Evolutionary conservation across 129 eudicot species (phyloP), one percentile per base, ranked within the genome.

Genomic region (Escallonia herrerae): DNA sequence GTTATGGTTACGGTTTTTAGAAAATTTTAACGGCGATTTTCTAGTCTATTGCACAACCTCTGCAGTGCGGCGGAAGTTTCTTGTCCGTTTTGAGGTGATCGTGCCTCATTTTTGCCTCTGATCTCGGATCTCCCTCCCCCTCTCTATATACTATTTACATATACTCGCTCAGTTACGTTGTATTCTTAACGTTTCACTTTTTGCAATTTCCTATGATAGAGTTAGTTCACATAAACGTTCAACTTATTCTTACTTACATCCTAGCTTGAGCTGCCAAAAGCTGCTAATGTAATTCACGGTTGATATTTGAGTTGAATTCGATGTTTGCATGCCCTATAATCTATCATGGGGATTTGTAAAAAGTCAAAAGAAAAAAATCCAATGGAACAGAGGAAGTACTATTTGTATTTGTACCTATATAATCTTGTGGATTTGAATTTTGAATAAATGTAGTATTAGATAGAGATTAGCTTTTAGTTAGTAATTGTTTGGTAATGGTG

Each of bases 61-160:
- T 22, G 0, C 33, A 22, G 33, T 22, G 33, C 33, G 33, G 33
- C 33, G 33, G 33, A 22, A 22, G 33, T 22, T 22, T 1, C 33
- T 22, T 22, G 33, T 22, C 33, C 33, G 33, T 22, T 22, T 22
- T 22, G 33, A 22, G 33, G 33, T 22, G 33, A 22, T 22, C 33
- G 33, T 22, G 33, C 33, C 33, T 22, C 33, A 22, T 22, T 22
- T 22, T 22, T 22, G 33, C 33, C 33, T 22, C 33, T 22, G 33
- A 40, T 65, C 81, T 2, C 69, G 50, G 56, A 58, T 22, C 69
- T 11, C 51, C 73, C 69, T 64, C 79, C 9, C 54, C 33, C n/a
- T 5, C 11, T 8, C 22, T 62, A 3, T 48, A 3, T 15, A 7
- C 33, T 48, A 11, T 6, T 3, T 15, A 39, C 6, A 43, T 51